phyloP scores from a whole-genome alignment of 768 basidiomycete species.

The Austroboletus eburneus region DNA sequence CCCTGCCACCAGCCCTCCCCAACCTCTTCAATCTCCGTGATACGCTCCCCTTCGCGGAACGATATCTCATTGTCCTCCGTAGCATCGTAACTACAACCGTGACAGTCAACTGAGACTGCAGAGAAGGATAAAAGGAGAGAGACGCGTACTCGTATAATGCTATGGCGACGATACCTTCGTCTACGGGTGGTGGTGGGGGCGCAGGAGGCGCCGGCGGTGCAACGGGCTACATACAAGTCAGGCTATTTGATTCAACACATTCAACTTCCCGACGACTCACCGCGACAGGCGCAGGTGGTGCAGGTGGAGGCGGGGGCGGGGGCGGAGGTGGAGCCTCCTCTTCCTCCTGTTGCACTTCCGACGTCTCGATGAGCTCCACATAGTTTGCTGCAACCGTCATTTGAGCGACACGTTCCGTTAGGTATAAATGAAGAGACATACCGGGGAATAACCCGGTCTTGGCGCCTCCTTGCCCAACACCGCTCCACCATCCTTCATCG shows the following conservation, averaged over 20 bases:
- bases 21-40: constrained; percentile 73
- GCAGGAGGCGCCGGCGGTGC: constrained; percentile 31
- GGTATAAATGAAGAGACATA: too few species aligned
- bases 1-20: constrained; percentile 93
- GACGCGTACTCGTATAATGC: constrained; percentile 75
- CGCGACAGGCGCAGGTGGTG: constrained; percentile 35
- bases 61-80: constrained; percentile 88
- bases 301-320: too few species aligned
- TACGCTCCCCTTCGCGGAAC: constrained; percentile 79
- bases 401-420: too few species aligned
- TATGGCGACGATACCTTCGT: constrained; percentile 59
- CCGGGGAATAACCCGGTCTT: constrained; percentile 85
- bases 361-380: constrained; percentile 65
- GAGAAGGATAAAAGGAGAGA: too few species aligned
- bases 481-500: constrained; percentile 93
- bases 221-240: constrained; percentile 25
- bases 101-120: too few species aligned
- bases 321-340: constrained; percentile 47
- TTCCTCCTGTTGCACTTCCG: constrained; percentile 38
- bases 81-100: constrained; percentile 69
- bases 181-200: constrained; percentile 47
- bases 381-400: constrained; percentile 66
- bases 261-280: constrained; percentile 27
- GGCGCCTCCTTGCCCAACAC: constrained; percentile 56
- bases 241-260: background rate